These are phyloP conservation scores for Isoetes taiwanensis DNA, from an alignment of 75 land plant genomes.

Conservation along the genomic window DNA sequence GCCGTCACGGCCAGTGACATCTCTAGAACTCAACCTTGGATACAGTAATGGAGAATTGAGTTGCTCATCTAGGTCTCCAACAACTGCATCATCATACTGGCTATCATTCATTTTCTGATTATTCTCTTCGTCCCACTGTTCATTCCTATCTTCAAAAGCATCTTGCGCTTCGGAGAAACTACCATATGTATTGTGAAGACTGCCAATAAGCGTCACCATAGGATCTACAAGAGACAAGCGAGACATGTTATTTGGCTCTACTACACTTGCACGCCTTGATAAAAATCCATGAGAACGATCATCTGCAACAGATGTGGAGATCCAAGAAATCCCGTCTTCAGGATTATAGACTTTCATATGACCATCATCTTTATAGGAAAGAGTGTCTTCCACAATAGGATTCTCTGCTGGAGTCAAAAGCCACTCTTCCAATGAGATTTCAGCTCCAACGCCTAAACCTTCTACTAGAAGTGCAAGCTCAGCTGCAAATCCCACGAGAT, in stretches of 20 bases:
- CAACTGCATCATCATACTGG: slow-evolving; percentile 34
- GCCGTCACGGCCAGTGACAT: too few relatives aligned
- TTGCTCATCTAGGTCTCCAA: slow-evolving; percentile 42
- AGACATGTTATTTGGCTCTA: slow-evolving; percentile 15
- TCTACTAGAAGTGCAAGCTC: slow-evolving; percentile 89
- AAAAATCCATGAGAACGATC: slow-evolving; percentile 27
- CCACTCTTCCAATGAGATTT: slow-evolving; percentile 70
- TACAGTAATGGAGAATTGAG: slow-evolving; percentile 56
- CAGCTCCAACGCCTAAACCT: slow-evolving; percentile 68
- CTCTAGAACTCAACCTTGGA: slow-evolving; percentile 18
- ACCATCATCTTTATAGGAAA: slow-evolving; percentile 23
- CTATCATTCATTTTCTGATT: slow-evolving; percentile 22
- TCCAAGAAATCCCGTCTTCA: slow-evolving; percentile 67
- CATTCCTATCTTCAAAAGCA: slow-evolving; percentile 6
- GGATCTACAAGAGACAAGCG: slow-evolving; percentile 51
- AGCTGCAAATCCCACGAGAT: slow-evolving; percentile 28
- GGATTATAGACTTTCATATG: slow-evolving; percentile 52
- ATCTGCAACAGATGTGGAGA: slow-evolving; percentile 61
- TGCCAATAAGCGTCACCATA: slow-evolving; percentile 74
- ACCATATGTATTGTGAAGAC: slow-evolving; percentile 34
- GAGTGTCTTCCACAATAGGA: slow-evolving; percentile 13
- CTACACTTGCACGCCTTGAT: slow-evolving; percentile 39
- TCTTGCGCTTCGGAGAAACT: background rate
- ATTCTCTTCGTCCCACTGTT: slow-evolving; percentile 7
- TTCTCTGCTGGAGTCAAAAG: slow-evolving; percentile 60